Base-by-base conservation (phyloP, 2,329 filamentous ascomycete genomes). In the Colletotrichum trifolii region DNA sequence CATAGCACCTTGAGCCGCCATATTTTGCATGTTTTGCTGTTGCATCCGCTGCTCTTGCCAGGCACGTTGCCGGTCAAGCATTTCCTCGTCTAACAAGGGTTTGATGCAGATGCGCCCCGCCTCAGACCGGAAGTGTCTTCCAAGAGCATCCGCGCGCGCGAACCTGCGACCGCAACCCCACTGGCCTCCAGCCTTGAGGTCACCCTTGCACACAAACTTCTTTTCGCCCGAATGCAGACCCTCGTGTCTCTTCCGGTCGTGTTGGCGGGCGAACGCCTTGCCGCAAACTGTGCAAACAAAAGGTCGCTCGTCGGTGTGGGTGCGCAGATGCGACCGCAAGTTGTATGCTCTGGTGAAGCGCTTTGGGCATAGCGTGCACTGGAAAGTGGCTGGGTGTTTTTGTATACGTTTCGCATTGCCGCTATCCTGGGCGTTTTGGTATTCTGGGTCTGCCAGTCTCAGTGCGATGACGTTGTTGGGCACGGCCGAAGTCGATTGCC, bases 261-360 rank as follows among this genome's bases (percentile, higher is more conserved):
- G 96, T 75, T 99, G 96, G 34, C 96, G 91, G 6, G 96, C 96
- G 79, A 99, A 99, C 0, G 96, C 96, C 78, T 99, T 99, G 56
- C 93, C 93, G 71, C 96, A 99, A 8, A 98, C 93, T 0, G 93
- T 97, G 75, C 96, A 99, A 3, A 98, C 95, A 73, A 98, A 99
- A 0, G 96, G 96, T 52, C 96, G 88, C 81, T 99, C 96, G 73
- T 99, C 96, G 0, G 96, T 99, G 75, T 99, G 96, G 0, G 96
- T 99, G 50, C 96, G 91, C 65, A 98, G 79, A 80, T 99, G 96
- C 47, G 95, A 98, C 12, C 96, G 92, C 59, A 99, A 81, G 73
- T 99, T 99, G 80, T 99, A 99, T 0, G 96, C 96, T 62, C 96
- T 88, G 0, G 96, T 99, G 74, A 99, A 99, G 13, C 93, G 89